Evolutionary conservation across 1,284 basidiomycete species (phyloP), one percentile per base, ranked within the genome.

Genomic region (Puccinia hordei): DNA sequence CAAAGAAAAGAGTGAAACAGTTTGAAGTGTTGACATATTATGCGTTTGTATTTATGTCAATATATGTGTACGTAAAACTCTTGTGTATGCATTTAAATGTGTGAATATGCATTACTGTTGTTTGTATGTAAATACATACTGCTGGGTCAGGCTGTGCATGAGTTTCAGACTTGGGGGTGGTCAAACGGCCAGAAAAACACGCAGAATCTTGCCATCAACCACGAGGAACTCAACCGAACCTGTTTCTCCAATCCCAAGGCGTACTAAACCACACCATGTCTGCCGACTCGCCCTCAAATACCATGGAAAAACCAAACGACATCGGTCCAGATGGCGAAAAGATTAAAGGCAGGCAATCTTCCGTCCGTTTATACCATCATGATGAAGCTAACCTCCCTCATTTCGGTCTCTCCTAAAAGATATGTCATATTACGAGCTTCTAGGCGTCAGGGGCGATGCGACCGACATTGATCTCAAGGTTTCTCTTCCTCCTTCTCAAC

Each of bases 401-500:
- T 30, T 30, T 65, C 27, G 33, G 27, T 6, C 24, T 33, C n/a
- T n/a, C n/a, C n/a, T 57, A 4, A 57, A 22, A 80, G 77, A 80
- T 63, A 80, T 80, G 77, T 5, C 66, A 12, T 80, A 71, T 66
- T 80, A 78, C 35, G 63, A 80, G 17, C 49, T 81, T 46, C 27
- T 68, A n/a, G 63, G 83, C 68, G 85, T 86, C 69, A 82, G 83
- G 59, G 85, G 84, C n/a, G 82, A 85, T 65, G 84, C 83, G 13
- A 82, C 83, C 22, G 85, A 85, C 55, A 80, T 86, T 22, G 85
- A 86, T n/a, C 82, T 86, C 72, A 86, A 86, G 55, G 77, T 80
- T 12, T n/a, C 55, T 59, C 63, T 51, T 46, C 44, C 44, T 30
- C 24, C 66, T 30, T 27, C 35, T 41, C n/a, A n/a, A n/a, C n/a